Base-by-base conservation (phyloP, 805 yeast species). In the Candida tibetensis region DNA sequence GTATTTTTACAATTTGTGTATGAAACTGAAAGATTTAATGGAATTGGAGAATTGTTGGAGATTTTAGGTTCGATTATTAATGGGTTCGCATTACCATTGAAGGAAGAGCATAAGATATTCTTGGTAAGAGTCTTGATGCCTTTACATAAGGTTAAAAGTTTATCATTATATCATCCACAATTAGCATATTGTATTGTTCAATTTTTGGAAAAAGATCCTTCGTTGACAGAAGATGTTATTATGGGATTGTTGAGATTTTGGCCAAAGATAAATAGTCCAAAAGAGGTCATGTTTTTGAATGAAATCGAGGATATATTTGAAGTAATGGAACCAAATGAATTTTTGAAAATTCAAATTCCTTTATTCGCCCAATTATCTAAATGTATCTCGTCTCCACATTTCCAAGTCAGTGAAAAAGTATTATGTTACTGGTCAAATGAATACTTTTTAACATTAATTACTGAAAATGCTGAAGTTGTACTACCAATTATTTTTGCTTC, bases 271-370 rank as follows among this genome's bases (percentile, higher is more conserved):
- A 88, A 88, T 56, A 82, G 95, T 17, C 93, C 97, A 10, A 93
- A 93, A 57, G 99, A 93, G 65, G 86, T 93, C 17, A 83, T 93
- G 95, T 93, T 90, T 55, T 69, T 93, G 55, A 88, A 91, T 62
- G 99, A 93, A 67, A 79, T 93, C 47, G 99, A 93, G 62, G 99
- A 93, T 59, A 90, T 93, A 3, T 87, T 90, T 58, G 99, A 93
- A 66, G 93, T 88, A 19, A 88, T 91, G 72, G 97, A 91, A 63
- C 95, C 97, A 10, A 70, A 76, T 41, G 98, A 93, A 64, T 93
- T 93, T 58, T 77, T 81, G 47, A 87, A 88, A 64, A 86, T 93
- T 47, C 95, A 90, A 63, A 85, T 89, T 2, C 98, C 98, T 3
- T 69, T 93, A 33, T 90, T 90, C 64, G 95, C 91, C 21, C 99